Evolutionary conservation across 495 filamentous ascomycete species (phyloP), one percentile per base, ranked within the genome.

Genomic region (Lophium mytilinum): DNA sequence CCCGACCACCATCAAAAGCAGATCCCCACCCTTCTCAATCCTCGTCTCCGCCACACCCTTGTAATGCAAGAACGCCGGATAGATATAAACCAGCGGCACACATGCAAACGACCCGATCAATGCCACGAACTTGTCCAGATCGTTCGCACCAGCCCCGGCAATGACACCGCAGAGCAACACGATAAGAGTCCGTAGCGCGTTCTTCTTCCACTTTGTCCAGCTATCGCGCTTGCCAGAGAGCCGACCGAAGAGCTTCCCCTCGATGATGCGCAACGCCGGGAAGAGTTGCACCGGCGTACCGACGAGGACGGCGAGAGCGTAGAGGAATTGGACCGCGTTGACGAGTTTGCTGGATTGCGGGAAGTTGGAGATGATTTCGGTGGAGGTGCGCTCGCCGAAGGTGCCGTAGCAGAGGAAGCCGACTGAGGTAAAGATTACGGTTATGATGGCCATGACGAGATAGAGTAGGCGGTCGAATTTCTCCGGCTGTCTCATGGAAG

Each of bases 131-230:
- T 76, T 77, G 65, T 86, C 83, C 41, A 86, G 66, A 63, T 85
- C 80, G 5, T 74, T 77, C 0, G 83, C 79, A 3, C 82, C 82
- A 0, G 75, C 9, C 5, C 79, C 72, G 3, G 80, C 71, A 33
- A 85, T 72, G 9, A 70, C 62, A 2, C 76, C 79, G 42, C 80
- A 82, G 1, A 77, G 3, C 1, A 75, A 50, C 9, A 83, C 77
- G 9, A 83, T 49, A 0, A 39, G 60, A 0, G 77, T 60, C 2
- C 83, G 74, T 52, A 86, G 80, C 3, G 62, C 71, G 54, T 86
- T 86, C 76, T 86, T 86, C 64, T 79, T 80, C 83, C 83, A 86
- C 61, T 86, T 86, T 39, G 75, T 83, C 15, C 63, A 60, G 11
- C 64, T 54, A 51, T 72, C 75, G 30, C 69, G 71, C 66, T 80